Base-by-base conservation (phyloP, 1,139 yeast species). In the Wickerhamiella pararugosa region DNA sequence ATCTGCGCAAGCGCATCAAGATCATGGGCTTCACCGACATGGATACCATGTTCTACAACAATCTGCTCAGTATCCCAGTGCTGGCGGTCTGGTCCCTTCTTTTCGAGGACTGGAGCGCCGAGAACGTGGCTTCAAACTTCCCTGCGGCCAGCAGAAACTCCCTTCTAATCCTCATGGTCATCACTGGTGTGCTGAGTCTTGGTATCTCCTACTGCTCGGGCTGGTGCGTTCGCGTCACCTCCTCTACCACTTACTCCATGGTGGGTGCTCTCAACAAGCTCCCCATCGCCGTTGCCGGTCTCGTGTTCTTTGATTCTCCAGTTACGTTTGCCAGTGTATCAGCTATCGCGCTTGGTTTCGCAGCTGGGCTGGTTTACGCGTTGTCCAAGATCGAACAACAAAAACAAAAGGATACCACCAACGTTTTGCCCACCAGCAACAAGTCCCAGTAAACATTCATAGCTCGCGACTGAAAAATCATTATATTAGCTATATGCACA, bases 181-280 rank as follows among this genome's bases (percentile, higher is more conserved):
- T 87, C 57, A 82, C 96, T 37, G 98, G 98, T 62, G 73, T 82
- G 52, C 80, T 94, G 36, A 80, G 97, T 30, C 93, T 90, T 45
- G 96, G 94, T 65, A 90, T 92, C 60, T 86, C 97, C 38, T 90
- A 92, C 73, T 84, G 96, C 64, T 84, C 97, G 29, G 98, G 96
- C 48, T 90, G 98, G 98, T 90, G 98, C 75, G 94, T 90, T 49
- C 83, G 98, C 69, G 97, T 87, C 51, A 92, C 98, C 37, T 84
- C 96, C 15, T 86, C 97, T 30, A 90, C 98, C 46, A 90, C 98
- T 44, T 90, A 90, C 68, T 83, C 95, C 43, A 90, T 90, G 98
- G 97, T 90, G 50, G 98, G 98, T 60, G 98, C 98, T 43, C 75
- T 90, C 64, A 90, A 90, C 75, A 92, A 92, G 70, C 76, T 90